These are phyloP conservation scores for Penicillium nucicola DNA, from an alignment of 495 filamentous ascomycete genomes.

Conservation along the genomic window DNA sequence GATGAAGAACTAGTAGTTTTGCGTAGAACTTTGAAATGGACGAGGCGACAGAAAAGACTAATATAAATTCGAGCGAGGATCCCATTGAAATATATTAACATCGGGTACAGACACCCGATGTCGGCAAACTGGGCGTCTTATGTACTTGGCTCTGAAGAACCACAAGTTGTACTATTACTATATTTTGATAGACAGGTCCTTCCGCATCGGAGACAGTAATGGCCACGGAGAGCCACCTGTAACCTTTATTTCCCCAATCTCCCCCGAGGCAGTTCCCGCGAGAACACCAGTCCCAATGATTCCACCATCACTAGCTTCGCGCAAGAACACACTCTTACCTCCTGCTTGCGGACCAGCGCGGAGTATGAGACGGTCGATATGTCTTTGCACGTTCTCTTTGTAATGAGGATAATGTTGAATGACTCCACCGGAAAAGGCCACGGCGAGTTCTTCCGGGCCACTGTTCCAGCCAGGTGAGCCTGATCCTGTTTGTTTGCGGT, in stretches of 20 bases:
- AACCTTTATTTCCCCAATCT: constrained; percentile 25
- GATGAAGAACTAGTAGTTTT: too few relatives aligned
- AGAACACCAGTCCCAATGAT: constrained; percentile 69
- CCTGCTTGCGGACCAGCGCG: constrained; percentile 44
- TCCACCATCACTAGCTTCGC: constrained; percentile 66
- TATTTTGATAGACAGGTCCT: too few relatives aligned
- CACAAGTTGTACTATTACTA: too few relatives aligned
- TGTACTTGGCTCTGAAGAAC: too few relatives aligned
- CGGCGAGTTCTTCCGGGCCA: constrained; percentile 55
- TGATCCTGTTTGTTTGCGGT: background rate
- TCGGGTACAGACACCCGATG: background rate
- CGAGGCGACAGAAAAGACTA: too few relatives aligned
- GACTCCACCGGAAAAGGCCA: constrained; percentile 70
- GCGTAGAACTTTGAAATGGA: too few relatives aligned
- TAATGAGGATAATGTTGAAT: constrained; percentile 71
- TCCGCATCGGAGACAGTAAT: too few relatives aligned
- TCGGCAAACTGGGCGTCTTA: background rate
- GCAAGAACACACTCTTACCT: constrained; percentile 54
- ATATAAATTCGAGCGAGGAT: too few relatives aligned
- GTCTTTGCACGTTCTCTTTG: constrained; percentile 55
- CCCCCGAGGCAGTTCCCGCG: constrained; percentile 43
- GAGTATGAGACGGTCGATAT: constrained; percentile 57
- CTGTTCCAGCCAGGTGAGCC: constrained; percentile 17
- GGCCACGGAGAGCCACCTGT: background rate
- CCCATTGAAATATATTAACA: too few relatives aligned